These are phyloP conservation scores for Coffea canephora DNA, from an alignment of 257 asterid genomes.

Conservation along the genomic window DNA sequence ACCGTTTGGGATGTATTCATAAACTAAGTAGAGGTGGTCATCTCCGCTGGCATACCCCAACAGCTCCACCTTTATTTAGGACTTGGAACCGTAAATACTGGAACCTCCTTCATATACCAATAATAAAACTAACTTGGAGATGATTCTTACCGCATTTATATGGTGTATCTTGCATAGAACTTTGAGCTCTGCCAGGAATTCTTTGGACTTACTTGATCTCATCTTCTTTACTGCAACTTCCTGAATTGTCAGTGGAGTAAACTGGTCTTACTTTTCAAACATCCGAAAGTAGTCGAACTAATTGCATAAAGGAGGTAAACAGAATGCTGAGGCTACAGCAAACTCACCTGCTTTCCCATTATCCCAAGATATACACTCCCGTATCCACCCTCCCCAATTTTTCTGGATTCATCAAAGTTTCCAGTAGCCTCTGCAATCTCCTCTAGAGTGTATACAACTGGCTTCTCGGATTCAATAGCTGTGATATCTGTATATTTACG, in stretches of 20 bases:
- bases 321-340: neutral
- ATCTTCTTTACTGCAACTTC: slow-evolving; percentile 84
- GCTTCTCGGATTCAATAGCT: slow-evolving; percentile 67
- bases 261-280: slow-evolving; percentile 3
- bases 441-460: slow-evolving; percentile 53
- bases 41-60: slow-evolving; percentile 84
- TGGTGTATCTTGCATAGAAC: slow-evolving; percentile 85
- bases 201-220: slow-evolving; percentile 83
- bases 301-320: neutral
- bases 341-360: slow-evolving; percentile 52
- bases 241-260: slow-evolving; percentile 34
- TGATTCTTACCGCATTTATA: slow-evolving; percentile 69
- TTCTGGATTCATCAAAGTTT: slow-evolving; percentile 60
- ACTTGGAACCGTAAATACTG: slow-evolving; percentile 10
- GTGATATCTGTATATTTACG: slow-evolving; percentile 41
- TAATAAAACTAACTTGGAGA: slow-evolving; percentile 8
- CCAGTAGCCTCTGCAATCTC: slow-evolving; percentile 71
- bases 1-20: slow-evolving; percentile 63
- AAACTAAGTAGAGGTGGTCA: slow-evolving; percentile 77
- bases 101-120: neutral
- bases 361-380: slow-evolving; percentile 73
- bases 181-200: slow-evolving; percentile 79
- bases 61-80: slow-evolving; percentile 60
- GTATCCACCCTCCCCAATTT: slow-evolving; percentile 80
- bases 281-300: neutral